These are phyloP conservation scores for Trichopus zeylanicus DNA, from an alignment of 116 monocot species.

Conservation along the genomic window DNA sequence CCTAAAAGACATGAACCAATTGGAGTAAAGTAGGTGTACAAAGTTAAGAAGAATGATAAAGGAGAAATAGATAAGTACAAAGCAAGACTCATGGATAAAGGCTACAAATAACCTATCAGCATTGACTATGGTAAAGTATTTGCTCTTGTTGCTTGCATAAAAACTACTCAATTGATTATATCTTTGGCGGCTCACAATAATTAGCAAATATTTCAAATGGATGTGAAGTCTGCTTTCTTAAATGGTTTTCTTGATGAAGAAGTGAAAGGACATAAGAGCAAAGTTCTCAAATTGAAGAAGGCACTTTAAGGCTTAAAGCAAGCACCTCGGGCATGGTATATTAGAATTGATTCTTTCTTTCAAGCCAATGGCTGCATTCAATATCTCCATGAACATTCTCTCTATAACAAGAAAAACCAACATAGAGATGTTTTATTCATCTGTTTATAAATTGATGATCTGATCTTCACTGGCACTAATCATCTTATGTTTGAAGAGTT, in stretches of 20 bases:
- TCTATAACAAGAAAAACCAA: background rate
- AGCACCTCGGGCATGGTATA: constrained; percentile 9
- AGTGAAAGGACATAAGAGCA: background rate
- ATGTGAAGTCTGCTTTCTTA: too few relatives aligned
- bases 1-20: too few relatives aligned
- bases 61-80: constrained; percentile 4
- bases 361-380: too few relatives aligned
- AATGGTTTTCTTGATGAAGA: constrained; percentile 12
- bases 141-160: too few relatives aligned
- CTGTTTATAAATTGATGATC: too few relatives aligned
- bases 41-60: too few relatives aligned
- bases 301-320: constrained; percentile 5
- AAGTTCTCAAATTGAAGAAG: too few relatives aligned
- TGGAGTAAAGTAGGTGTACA: too few relatives aligned
- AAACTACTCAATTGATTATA: background rate
- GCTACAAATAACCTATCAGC: background rate
- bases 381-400: constrained; percentile 5
- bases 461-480: too few relatives aligned
- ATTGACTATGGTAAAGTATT: constrained; percentile 3
- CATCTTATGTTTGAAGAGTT: constrained; percentile 6
- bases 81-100: background rate
- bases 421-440: background rate
- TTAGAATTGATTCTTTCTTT: background rate
- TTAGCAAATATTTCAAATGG: too few relatives aligned
- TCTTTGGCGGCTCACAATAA: too few relatives aligned